Base-by-base conservation (phyloP, 2,329 filamentous ascomycete species). In the Paecilomyces niveus region DNA sequence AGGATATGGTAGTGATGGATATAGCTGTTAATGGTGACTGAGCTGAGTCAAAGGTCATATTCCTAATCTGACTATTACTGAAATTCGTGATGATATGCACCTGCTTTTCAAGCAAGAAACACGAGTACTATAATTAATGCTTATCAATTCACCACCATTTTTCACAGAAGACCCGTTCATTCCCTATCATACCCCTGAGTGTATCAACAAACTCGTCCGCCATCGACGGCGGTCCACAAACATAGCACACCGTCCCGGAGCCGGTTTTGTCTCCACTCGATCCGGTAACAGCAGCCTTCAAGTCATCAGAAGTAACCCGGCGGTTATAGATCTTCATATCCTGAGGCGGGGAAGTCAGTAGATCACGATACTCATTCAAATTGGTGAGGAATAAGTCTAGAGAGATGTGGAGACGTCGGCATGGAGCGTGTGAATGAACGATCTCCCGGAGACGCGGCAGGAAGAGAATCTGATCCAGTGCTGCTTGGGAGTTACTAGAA, bases 221-320 rank as follows among this genome's bases (percentile, higher is more conserved):
- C 87, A 90, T 90, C 2, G 65, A 64, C 10, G 85, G 85, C 13
- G 87, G 81, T 1, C 88, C 88, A 66, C 88, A 90, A 0, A 90
- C 73, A 69, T 89, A 90, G 11, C 85, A 83, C 3, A 86, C 76
- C 0, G 80, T 79, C 1, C 63, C 54, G 64, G 60, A 39, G 59
- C 50, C 39, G 18, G 72, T 75, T 24, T 75, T 70, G 3, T 66
- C 63, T 1, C 72, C 68, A 7, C 69, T 66, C 1, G 72, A 72
- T 0, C 63, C 61, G 2, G 63, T 62, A 9, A 75, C 59, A 3
- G 71, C 69, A 1, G 70, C 67, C 0, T 61, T 58, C 21, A 80
- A 62, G 65, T 80, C 77, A 3, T 66, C 58, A 7, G 64, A 65
- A 3, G 53, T 63, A 24, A 80, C 76, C 31, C 78, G 70, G 26